These are phyloP conservation scores for Erodium trifolium DNA, from an alignment of 441 rosid species.

Conservation along the genomic window DNA sequence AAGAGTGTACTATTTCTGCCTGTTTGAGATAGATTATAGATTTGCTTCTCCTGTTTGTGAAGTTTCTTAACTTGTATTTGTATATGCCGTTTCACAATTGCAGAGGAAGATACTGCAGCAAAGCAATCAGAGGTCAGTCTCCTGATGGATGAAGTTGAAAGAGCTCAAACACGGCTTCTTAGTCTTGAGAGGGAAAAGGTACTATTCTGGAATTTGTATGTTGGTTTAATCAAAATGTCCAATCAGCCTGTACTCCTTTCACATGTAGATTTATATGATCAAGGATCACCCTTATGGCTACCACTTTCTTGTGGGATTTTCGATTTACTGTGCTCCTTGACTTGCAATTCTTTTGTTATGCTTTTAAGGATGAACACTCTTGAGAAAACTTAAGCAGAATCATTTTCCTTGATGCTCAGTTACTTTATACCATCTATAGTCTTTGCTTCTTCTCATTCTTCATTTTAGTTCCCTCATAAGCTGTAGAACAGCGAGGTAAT, in stretches of 20 bases:
- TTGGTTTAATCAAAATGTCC: conserved; percentile 16
- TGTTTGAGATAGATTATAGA: background rate
- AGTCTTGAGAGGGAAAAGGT: conserved; percentile 99
- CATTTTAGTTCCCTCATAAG: background rate
- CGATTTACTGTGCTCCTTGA: background rate
- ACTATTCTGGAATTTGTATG: conserved; percentile 18
- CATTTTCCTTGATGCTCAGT: conserved; percentile 1
- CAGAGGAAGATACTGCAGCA: conserved; percentile 92
- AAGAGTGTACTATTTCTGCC: background rate
- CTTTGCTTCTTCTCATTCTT: background rate
- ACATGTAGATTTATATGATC: background rate
- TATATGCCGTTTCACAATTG: conserved; percentile 17
- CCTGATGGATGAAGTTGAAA: conserved; percentile 98
- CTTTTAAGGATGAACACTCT: background rate
- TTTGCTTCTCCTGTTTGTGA: conserved; percentile 3
- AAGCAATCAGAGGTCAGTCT: conserved; percentile 93
- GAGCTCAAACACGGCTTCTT: conserved; percentile 95
- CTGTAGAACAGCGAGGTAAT: background rate
- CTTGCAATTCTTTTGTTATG: background rate
- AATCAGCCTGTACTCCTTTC: background rate
- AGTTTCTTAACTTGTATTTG: background rate
- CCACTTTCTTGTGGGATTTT: background rate
- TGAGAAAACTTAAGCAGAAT: background rate
- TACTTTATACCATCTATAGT: background rate
- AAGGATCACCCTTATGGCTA: background rate